Conservation (phyloP, 495 filamentous ascomycete genomes). For the Darksidea phi region DNA sequence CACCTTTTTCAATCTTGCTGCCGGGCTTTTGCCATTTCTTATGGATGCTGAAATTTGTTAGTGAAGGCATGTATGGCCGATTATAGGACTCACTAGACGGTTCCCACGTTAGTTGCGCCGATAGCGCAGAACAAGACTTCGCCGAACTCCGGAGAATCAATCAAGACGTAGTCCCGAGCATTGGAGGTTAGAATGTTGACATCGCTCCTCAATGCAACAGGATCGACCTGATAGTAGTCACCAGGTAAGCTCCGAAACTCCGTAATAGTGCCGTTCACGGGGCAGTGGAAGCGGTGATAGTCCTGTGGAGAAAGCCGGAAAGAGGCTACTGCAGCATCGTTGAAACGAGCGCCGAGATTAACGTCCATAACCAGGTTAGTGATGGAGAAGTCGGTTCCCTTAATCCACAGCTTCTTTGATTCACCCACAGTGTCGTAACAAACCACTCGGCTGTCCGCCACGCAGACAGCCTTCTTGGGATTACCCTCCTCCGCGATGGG, state of each 20-base stretch:
- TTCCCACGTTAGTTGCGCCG: conserved; percentile 34
- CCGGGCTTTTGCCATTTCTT: conserved; percentile 39
- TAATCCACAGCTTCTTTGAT: conserved; percentile 50
- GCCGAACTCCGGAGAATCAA: conserved; percentile 40
- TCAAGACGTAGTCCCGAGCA: not conserved
- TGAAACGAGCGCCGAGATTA: conserved; percentile 41
- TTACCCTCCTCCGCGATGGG: conserved; percentile 44
- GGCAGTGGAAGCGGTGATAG: conserved; percentile 53
- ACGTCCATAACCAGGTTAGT: conserved; percentile 43
- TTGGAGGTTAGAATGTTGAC: conserved; percentile 8
- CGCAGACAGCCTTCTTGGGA: conserved; percentile 39
- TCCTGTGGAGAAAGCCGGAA: conserved; percentile 48
- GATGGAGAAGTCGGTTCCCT: conserved; percentile 47
- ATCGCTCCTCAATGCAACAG: not conserved
- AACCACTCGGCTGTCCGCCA: conserved; percentile 48
- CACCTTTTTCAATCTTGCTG: conserved; percentile 42
- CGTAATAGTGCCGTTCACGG: conserved; percentile 34
- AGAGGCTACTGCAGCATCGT: conserved; percentile 47
- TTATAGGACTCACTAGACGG: conserved; percentile 34
- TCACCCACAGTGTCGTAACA: conserved; percentile 43
- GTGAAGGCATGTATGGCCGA: not conserved
- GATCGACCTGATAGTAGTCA: conserved; percentile 9
- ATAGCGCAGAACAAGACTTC: conserved; percentile 41
- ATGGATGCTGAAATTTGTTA: conserved; percentile 32
- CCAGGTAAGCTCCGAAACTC: not conserved